phyloP scores from a whole-genome alignment of 495 filamentous ascomycete species.

The Xylaria palmicola region DNA sequence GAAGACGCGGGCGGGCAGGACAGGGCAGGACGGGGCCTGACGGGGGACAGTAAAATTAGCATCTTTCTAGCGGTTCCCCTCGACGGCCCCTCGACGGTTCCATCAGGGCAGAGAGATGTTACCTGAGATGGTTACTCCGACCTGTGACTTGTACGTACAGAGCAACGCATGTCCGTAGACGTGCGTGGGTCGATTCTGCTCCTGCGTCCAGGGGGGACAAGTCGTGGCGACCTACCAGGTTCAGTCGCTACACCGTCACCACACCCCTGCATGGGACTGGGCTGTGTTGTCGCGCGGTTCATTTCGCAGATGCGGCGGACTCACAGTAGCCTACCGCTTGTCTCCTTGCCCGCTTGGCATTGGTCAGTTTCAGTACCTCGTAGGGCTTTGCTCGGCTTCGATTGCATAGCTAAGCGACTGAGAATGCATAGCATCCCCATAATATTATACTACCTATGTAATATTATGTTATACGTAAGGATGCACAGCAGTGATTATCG shows the following conservation, averaged over 20 bases:
- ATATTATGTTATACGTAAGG: too few relatives aligned
- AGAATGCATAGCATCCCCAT: too few relatives aligned
- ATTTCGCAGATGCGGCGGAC: slow-evolving; percentile 3
- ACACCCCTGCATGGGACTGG: slow-evolving; percentile 9
- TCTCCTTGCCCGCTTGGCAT: background rate
- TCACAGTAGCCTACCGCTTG: background rate
- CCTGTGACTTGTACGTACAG: too few relatives aligned
- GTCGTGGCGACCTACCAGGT: slow-evolving; percentile 1
- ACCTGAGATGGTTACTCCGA: too few relatives aligned
- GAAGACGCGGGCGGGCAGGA: background rate
- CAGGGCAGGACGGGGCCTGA: background rate
- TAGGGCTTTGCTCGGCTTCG: too few relatives aligned
- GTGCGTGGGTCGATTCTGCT: slow-evolving; percentile 3
- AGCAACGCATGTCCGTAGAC: background rate
- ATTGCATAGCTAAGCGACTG: too few relatives aligned
- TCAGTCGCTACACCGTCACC: slow-evolving; percentile 6
- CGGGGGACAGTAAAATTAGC: slow-evolving; percentile 9
- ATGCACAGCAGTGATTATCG: too few relatives aligned
- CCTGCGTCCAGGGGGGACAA: background rate
- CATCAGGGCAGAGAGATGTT: too few relatives aligned
- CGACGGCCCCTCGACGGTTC: too few relatives aligned
- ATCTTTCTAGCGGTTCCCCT: slow-evolving; percentile 3
- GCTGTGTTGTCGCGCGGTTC: slow-evolving; percentile 9
- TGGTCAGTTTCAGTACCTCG: background rate
- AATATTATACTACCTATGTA: too few relatives aligned